These are phyloP conservation scores for Spergularia azorica DNA, from an alignment of 179 eudicot genomes.

Conservation along the genomic window DNA sequence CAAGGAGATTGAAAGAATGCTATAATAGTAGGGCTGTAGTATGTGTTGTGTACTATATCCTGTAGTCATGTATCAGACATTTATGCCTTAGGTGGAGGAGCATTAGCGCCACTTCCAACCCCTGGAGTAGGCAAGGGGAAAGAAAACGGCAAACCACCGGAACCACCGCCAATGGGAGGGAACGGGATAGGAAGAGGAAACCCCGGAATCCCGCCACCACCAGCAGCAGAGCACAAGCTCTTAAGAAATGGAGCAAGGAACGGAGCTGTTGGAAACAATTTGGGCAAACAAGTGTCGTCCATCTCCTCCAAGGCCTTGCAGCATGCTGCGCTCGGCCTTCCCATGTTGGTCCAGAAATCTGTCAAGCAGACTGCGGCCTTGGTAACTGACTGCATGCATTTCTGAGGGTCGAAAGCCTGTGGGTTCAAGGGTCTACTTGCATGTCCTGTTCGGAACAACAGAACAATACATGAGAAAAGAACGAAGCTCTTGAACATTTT, in stretches of 20 bases:
- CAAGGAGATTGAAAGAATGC: too few species aligned
- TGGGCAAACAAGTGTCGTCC: neutral
- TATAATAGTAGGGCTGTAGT: too few species aligned
- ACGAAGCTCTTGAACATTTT: too few species aligned
- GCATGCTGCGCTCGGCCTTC: neutral
- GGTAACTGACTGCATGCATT: neutral
- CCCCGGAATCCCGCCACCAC: neutral
- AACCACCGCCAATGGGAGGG: neutral
- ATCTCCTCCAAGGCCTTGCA: slow-evolving; percentile 15
- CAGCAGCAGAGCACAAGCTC: neutral
- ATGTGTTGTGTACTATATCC: too few species aligned
- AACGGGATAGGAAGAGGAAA: neutral
- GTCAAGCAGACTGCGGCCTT: slow-evolving; percentile 7
- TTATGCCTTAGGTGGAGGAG: too few species aligned
- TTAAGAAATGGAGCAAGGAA: neutral
- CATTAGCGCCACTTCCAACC: too few species aligned
- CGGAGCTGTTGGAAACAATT: neutral
- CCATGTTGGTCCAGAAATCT: neutral
- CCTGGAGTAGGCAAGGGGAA: too few species aligned
- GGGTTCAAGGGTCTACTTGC: neutral
- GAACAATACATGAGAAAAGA: too few species aligned
- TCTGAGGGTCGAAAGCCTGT: neutral
- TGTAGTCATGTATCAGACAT: too few species aligned
- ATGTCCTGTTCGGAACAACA: too few species aligned
- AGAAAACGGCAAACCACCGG: too few species aligned